These are phyloP conservation scores for Neopestalotiopsis sp. DNA, from an alignment of 2,329 filamentous ascomycete genomes.

Conservation along the genomic window DNA sequence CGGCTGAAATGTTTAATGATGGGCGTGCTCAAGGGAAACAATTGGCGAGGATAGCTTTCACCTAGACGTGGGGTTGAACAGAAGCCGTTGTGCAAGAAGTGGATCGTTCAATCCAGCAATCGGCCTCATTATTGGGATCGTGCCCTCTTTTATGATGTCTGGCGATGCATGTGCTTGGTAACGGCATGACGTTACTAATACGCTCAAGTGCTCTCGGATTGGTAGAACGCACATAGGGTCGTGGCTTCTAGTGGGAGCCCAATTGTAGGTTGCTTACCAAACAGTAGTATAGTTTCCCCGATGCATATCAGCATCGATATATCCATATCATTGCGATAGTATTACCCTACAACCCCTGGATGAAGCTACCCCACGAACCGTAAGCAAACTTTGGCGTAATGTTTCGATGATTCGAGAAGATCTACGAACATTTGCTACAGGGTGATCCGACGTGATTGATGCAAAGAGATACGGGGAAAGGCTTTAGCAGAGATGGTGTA, in stretches of 20 bases:
- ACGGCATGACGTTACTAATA: not conserved
- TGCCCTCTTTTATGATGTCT: not conserved
- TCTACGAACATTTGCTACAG: not conserved
- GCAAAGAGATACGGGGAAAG: not conserved
- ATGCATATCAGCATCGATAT: not conserved
- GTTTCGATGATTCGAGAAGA: not conserved
- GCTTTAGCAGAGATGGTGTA: not conserved
- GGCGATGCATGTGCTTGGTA: not conserved
- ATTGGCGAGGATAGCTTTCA: not conserved
- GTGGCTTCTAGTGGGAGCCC: not conserved
- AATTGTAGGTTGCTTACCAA: not conserved
- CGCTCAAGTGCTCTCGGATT: not conserved
- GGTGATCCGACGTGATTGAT: slow-evolving; percentile 13
- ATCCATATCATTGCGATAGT: not conserved
- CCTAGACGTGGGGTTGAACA: too few relatives aligned
- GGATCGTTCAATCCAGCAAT: not conserved
- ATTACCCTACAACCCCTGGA: too few relatives aligned
- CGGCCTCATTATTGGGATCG: not conserved
- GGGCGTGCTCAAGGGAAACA: not conserved
- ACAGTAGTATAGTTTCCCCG: slow-evolving; percentile 4
- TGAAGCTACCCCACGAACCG: too few relatives aligned
- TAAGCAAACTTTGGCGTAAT: not conserved
- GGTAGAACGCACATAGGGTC: not conserved
- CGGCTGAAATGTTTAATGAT: not conserved
- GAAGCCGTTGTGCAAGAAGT: not conserved